phyloP scores from a whole-genome alignment of 768 basidiomycete species.

The Favolaschia claudopus region DNA sequence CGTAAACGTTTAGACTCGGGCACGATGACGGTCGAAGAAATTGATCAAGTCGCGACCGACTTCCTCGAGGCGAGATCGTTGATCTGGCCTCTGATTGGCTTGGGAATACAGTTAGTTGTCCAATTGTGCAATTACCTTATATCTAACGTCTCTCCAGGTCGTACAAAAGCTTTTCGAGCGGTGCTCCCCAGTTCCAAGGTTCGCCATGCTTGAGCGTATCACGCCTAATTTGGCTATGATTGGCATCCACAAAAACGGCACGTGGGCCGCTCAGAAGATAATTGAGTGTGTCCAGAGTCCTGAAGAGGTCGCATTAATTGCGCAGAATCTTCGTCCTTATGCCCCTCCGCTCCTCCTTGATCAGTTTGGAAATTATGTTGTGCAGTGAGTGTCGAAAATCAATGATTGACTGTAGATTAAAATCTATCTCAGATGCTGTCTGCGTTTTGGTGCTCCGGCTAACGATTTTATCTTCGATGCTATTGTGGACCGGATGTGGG shows the following conservation, averaged over 20 bases:
- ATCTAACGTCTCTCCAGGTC: constrained; percentile 55
- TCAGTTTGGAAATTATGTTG: constrained; percentile 93
- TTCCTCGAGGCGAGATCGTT: constrained; percentile 93
- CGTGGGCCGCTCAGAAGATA: constrained; percentile 99
- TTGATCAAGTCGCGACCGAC: constrained; percentile 89
- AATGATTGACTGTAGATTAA: constrained; percentile 1
- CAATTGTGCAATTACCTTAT: not conserved
- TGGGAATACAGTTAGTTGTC: constrained; percentile 82
- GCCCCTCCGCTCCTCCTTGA: constrained; percentile 93
- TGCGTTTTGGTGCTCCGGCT: constrained; percentile 87
- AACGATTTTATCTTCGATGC: constrained; percentile 98
- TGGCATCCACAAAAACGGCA: constrained; percentile 99
- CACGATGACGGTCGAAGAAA: constrained; percentile 81
- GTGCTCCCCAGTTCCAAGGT: constrained; percentile 77
- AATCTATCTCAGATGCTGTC: constrained; percentile 68
- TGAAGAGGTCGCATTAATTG: constrained; percentile 86
- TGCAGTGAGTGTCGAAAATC: constrained; percentile 74
- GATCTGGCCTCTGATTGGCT: constrained; percentile 98
- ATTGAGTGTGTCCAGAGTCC: constrained; percentile 92
- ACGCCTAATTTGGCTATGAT: constrained; percentile 95
- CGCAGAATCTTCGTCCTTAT: constrained; percentile 88
- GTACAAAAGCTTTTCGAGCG: constrained; percentile 97
- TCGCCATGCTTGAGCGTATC: constrained; percentile 93
- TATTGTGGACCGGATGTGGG: constrained; percentile 98
- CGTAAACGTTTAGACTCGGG: constrained; percentile 95